phyloP scores from a whole-genome alignment of 257 asterid genomes.

The Primulina tabacum region DNA sequence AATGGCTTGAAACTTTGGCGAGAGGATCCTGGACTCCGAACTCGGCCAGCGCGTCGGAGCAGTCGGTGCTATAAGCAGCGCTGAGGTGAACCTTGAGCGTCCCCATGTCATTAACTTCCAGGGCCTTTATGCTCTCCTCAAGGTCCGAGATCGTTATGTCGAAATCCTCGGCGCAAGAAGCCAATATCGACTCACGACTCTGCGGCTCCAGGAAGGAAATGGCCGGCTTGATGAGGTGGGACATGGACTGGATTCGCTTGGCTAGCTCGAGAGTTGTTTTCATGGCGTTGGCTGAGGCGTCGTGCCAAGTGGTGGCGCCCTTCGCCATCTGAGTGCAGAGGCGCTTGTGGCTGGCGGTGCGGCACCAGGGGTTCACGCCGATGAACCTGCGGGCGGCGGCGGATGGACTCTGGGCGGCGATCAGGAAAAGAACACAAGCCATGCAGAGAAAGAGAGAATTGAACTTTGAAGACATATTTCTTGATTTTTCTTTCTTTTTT shows the following conservation, averaged over 20 bases:
- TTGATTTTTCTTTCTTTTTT: no score
- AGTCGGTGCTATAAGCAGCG: constrained; percentile 30
- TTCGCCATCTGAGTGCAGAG: constrained; percentile 40
- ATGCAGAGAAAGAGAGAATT: constrained; percentile 17
- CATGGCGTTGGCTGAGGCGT: constrained; percentile 41
- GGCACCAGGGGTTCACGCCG: constrained; percentile 43
- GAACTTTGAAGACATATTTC: constrained; percentile 24
- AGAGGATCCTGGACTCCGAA: constrained; percentile 26
- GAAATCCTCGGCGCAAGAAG: constrained; percentile 28
- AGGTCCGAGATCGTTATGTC: constrained; percentile 26
- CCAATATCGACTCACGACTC: constrained; percentile 13
- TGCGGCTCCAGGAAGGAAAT: constrained; percentile 4
- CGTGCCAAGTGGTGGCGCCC: constrained; percentile 30
- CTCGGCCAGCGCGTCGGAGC: constrained; percentile 32
- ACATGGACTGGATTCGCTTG: constrained; percentile 8
- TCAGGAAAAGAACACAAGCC: constrained; percentile 24
- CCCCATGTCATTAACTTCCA: constrained; percentile 27
- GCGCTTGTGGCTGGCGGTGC: constrained; percentile 31
- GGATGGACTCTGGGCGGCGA: constrained; percentile 5
- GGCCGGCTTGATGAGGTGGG: constrained; percentile 16
- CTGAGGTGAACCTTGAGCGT: constrained; percentile 31
- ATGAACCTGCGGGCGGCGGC: constrained; percentile 26
- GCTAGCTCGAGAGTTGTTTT: constrained; percentile 27
- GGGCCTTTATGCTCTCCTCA: constrained; percentile 21
- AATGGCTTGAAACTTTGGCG: background rate